phyloP scores from a whole-genome alignment of 768 basidiomycete genomes.

The Mycena epipterygia region DNA sequence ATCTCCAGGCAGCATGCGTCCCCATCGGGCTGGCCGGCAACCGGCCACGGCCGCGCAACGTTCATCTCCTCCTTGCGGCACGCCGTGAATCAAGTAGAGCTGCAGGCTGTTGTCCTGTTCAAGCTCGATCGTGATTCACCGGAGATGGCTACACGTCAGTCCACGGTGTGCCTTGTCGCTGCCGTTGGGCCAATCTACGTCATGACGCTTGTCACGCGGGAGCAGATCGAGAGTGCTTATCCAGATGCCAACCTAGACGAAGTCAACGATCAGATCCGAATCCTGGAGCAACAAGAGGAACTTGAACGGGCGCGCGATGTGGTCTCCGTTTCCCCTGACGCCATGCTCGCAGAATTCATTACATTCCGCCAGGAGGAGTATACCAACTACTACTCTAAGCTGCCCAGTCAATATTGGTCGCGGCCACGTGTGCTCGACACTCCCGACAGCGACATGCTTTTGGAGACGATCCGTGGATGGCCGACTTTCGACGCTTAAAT shows the following conservation, averaged over 20 bases:
- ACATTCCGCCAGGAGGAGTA: neutral
- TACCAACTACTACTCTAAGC: neutral
- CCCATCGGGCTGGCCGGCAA: constrained; percentile 9
- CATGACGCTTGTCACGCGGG: neutral
- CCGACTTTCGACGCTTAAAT: neutral
- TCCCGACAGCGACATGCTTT: constrained; percentile 1
- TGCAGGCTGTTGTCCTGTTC: constrained; percentile 12
- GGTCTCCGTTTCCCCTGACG: neutral
- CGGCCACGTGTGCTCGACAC: neutral
- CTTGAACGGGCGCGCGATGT: neutral
- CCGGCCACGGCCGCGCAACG: neutral
- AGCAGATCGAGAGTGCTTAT: neutral
- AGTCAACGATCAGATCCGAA: neutral
- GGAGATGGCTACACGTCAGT: neutral
- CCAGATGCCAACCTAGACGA: neutral
- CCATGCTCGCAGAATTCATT: neutral
- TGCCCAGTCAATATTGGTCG: neutral
- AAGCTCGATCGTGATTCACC: neutral
- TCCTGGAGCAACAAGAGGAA: neutral
- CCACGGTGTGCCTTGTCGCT: neutral
- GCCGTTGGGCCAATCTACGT: constrained; percentile 4
- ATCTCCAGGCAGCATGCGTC: constrained; percentile 5
- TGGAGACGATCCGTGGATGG: neutral
- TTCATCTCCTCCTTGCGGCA: neutral
- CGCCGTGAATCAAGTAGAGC: neutral